Base-by-base conservation (phyloP, 805 yeast species). In the Metschnikowia cerradonensis region DNA sequence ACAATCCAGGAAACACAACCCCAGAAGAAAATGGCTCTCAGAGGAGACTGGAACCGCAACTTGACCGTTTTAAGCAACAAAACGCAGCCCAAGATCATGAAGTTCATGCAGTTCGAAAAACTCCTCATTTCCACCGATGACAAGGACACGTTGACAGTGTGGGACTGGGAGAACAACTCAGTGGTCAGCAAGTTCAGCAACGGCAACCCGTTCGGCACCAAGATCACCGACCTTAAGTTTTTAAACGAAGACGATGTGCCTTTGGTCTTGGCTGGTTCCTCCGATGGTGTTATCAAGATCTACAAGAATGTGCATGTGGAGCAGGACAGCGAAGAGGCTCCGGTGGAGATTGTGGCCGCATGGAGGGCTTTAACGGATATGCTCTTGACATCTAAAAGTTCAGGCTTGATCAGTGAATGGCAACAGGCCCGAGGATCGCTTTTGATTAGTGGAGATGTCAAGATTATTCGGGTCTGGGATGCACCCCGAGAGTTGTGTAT, bases 281-380 rank as follows among this genome's bases (percentile, higher is more conserved):
- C 92, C 7, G 99, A 94, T 63, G 99, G 99, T 50, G 87, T 89
- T n/a, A 85, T 95, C 22, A 86, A 88, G 53, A 81, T 94, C 10
- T 94, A 86, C 68, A 85, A 87, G 58, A 82, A 86, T 60, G 87
- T 89, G 64, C 85, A 87, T 49, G 33, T 49, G 23, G 53, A 54
- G 19, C 47, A 48, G 15, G 52, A 55, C 7, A 51, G 39, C 3
- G 76, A 75, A 3, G 67, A 65, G 11, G 53, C 57, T 5, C 58
- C 60, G 8, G 75, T 83, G 6, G 85, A 86, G 58, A 67, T 89
- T 47, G 82, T 90, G 2, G 80, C 96, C 0, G 81, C 97, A 0
- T 94, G 98, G 97, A 79, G 97, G 65, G 97, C 96, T 0, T 75
- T 94, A 51, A 86, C 96, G 0, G 97, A 91, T 65, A 75, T 92